Conservation (phyloP, 495 filamentous ascomycete species). For the Podospora pseudocomata region DNA sequence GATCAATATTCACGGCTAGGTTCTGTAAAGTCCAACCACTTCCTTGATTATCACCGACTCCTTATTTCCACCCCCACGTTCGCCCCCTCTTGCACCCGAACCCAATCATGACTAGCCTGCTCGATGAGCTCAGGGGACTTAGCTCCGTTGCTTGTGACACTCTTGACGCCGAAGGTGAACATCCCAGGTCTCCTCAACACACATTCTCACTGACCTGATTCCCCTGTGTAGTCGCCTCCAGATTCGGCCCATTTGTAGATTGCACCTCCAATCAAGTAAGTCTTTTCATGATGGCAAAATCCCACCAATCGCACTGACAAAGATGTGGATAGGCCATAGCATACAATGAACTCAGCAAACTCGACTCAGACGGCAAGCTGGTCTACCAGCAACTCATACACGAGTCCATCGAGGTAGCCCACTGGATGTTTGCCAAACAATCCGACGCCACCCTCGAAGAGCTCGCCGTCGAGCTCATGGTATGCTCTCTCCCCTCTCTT, state of each 20-base stretch:
- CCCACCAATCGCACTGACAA: neutral
- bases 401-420: conserved; percentile 44
- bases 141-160: conserved; percentile 60
- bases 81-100: neutral
- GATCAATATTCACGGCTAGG: too few species aligned
- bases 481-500: conserved; percentile 22
- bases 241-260: conserved; percentile 58
- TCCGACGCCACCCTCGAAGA: conserved; percentile 42
- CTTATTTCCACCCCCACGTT: neutral
- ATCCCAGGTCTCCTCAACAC: neutral
- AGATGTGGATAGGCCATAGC: conserved; percentile 51
- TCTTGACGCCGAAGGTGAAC: conserved; percentile 52
- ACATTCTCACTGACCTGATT: neutral
- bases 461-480: conserved; percentile 58
- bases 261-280: conserved; percentile 65
- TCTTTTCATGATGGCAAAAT: neutral
- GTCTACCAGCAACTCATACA: conserved; percentile 43
- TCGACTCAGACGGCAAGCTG: conserved; percentile 38
- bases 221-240: conserved; percentile 44
- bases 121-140: conserved; percentile 42
- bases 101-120: conserved; percentile 26
- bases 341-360: conserved; percentile 49
- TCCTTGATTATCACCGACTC: neutral
- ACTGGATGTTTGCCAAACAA: conserved; percentile 36
- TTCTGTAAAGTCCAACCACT: too few species aligned